Percentiles rank a stretch among this genome's conserved stretches.
These are phyloP conservation scores for Aspergillus hiratsukae DNA, from an alignment of 2,329 filamentous ascomycete species.

Conservation along the genomic window DNA sequence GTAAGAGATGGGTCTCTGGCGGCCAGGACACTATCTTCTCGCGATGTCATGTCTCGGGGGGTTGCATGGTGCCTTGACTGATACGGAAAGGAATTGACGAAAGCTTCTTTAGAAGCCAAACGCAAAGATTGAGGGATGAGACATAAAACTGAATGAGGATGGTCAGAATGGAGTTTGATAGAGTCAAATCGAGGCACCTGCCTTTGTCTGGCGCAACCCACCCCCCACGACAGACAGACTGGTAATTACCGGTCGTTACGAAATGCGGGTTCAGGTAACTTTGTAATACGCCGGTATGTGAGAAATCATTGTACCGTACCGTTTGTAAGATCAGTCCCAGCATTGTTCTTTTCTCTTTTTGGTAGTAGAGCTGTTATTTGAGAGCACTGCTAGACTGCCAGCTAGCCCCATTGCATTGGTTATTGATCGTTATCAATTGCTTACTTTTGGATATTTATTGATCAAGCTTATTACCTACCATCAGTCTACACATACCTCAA, in stretches of 20 bases:
- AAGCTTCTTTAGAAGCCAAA: background rate
- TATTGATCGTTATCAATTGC: background rate
- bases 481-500: background rate
- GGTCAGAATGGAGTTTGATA: background rate
- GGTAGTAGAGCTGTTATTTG: background rate
- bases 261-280: background rate
- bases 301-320: background rate
- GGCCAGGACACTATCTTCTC: conserved; percentile 44
- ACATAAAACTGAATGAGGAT: background rate
- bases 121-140: background rate
- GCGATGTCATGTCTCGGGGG: conserved; percentile 39
- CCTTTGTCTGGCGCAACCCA: background rate
- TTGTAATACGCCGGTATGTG: background rate
- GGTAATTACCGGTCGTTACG: background rate
- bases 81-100: background rate
- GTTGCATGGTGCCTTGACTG: conserved; percentile 29
- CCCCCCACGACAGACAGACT: background rate
- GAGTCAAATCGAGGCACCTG: background rate
- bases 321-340: background rate
- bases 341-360: background rate
- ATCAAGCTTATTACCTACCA: background rate
- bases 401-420: background rate
- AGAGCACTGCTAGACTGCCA: background rate
- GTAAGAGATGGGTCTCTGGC: conserved; percentile 40
- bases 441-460: background rate